Conservation (phyloP, 306 rosid genomes). For the Lagenaria siceraria region DNA sequence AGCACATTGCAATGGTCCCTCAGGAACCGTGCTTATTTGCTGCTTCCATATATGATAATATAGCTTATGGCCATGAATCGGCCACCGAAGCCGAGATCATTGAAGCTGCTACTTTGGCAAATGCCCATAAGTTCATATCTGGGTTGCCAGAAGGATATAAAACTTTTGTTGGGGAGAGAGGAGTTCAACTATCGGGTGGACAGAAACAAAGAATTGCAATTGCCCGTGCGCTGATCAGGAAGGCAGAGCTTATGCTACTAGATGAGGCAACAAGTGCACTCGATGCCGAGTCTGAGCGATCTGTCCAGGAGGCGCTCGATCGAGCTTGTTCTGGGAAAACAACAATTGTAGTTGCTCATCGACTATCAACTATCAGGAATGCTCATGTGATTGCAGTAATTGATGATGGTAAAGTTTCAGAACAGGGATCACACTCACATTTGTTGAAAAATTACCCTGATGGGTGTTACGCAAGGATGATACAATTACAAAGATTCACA, state of each 20-base stretch:
- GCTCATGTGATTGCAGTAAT: constrained; percentile 82
- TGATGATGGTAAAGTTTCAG: constrained; percentile 96
- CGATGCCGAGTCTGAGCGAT: constrained; percentile 90
- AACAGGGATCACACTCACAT: constrained; percentile 96
- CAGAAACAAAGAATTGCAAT: constrained; percentile 91
- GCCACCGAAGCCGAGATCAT: constrained; percentile 83
- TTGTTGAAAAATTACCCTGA: constrained; percentile 74
- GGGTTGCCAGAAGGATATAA: constrained; percentile 75
- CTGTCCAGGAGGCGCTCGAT: constrained; percentile 91
- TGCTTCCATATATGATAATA: constrained; percentile 70
- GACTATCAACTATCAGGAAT: constrained; percentile 74
- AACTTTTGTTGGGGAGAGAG: constrained; percentile 92
- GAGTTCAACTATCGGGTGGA: constrained; percentile 87
- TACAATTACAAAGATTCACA: constrained; percentile 82
- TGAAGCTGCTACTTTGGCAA: constrained; percentile 86
- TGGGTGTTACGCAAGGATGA: constrained; percentile 87
- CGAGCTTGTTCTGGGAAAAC: constrained; percentile 80
- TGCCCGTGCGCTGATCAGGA: constrained; percentile 81
- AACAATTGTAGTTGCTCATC: constrained; percentile 86
- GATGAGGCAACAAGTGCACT: constrained; percentile 99
- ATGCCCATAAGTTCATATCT: constrained; percentile 86
- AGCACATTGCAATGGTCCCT: constrained; percentile 84
- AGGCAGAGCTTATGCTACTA: constrained; percentile 83
- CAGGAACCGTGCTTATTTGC: constrained; percentile 95
- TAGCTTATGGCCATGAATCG: constrained; percentile 87